These are phyloP conservation scores for Starmerella sirachaensis DNA, from an alignment of 805 yeast species.

Conservation along the genomic window DNA sequence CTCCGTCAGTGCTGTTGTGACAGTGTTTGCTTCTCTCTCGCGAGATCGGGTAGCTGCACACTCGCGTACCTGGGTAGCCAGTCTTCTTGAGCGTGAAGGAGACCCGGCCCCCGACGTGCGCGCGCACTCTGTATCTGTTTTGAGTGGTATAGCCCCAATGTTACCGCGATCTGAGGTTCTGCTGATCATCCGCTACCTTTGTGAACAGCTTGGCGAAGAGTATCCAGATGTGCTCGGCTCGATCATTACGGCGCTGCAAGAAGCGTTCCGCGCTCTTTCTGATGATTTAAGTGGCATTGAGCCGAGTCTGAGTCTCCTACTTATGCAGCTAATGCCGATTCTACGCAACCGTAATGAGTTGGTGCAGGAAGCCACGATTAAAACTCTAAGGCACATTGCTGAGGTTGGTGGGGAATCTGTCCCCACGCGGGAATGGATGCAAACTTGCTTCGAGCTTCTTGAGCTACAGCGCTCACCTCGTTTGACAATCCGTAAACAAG, in stretches of 20 bases:
- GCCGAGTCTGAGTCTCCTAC: slow-evolving; percentile 70
- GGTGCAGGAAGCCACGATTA: slow-evolving; percentile 75
- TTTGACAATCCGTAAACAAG: slow-evolving; percentile 66
- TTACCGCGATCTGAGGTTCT: slow-evolving; percentile 32
- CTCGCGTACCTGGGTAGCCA: slow-evolving; percentile 34
- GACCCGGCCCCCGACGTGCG: slow-evolving; percentile 62
- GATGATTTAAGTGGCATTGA: slow-evolving; percentile 16
- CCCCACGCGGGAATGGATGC: slow-evolving; percentile 93
- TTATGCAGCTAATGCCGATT: slow-evolving; percentile 86
- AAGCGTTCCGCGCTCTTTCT: slow-evolving; percentile 36
- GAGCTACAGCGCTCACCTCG: slow-evolving; percentile 77
- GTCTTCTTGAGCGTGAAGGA: slow-evolving; percentile 58
- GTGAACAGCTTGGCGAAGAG: slow-evolving; percentile 88
- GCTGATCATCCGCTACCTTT: slow-evolving; percentile 61
- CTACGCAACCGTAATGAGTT: slow-evolving; percentile 78
- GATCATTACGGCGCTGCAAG: slow-evolving; percentile 54
- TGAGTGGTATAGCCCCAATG: slow-evolving; percentile 53
- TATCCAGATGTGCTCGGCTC: slow-evolving; percentile 91
- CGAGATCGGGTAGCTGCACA: slow-evolving; percentile 29
- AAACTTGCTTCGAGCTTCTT: slow-evolving; percentile 79
- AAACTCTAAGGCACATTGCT: slow-evolving; percentile 58
- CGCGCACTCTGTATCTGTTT: slow-evolving; percentile 72
- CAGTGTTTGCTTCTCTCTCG: slow-evolving; percentile 1
- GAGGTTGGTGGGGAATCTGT: slow-evolving; percentile 66
- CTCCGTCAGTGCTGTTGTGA: slow-evolving; percentile 5